A percentile compares a stretch with the other conserved stretches of the same genome.
Evolutionary conservation across 1,284 basidiomycete species (phyloP).

Genomic region (Ganoderma sinense): DNA sequence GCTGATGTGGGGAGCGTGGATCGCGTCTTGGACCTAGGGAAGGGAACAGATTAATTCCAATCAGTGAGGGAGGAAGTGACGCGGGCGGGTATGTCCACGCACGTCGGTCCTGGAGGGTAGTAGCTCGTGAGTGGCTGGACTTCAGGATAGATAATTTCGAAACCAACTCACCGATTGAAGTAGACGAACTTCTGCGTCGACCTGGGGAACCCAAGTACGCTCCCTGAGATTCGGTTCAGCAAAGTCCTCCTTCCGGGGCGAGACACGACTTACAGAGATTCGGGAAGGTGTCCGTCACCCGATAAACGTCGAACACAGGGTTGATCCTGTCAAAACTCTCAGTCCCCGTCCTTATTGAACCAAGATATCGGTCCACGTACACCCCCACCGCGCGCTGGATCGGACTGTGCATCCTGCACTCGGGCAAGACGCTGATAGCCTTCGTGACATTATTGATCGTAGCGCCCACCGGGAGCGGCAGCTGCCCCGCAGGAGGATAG

Average conservation of each 20-base stretch:
- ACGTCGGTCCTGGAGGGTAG: slow-evolving; percentile 46
- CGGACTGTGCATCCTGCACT: slow-evolving; percentile 53
- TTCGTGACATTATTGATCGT: slow-evolving; percentile 38
- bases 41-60: neutral
- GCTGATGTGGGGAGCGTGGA: slow-evolving; percentile 63
- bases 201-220: slow-evolving; percentile 63
- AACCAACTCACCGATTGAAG: slow-evolving; percentile 44
- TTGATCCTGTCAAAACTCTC: slow-evolving; percentile 50
- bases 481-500: slow-evolving; percentile 52
- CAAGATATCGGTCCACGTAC: slow-evolving; percentile 42
- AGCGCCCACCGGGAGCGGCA: slow-evolving; percentile 53
- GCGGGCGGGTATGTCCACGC: slow-evolving; percentile 16
- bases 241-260: slow-evolving; percentile 27
- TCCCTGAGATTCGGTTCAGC: slow-evolving; percentile 45
- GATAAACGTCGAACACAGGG: slow-evolving; percentile 59
- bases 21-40: slow-evolving; percentile 60
- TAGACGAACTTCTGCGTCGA: slow-evolving; percentile 58
- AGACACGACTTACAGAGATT: slow-evolving; percentile 37
- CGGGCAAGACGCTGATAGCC: slow-evolving; percentile 36
- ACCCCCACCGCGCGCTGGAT: slow-evolving; percentile 43
- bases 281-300: slow-evolving; percentile 46
- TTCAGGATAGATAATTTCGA: slow-evolving; percentile 23
- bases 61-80: neutral
- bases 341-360: neutral
- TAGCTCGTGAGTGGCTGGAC: neutral